A percentile compares a stretch with the other conserved stretches of the same genome.
Evolutionary conservation across 352 stramenopile genomes (phyloP).

Genomic region (Phytophthora litchii): DNA sequence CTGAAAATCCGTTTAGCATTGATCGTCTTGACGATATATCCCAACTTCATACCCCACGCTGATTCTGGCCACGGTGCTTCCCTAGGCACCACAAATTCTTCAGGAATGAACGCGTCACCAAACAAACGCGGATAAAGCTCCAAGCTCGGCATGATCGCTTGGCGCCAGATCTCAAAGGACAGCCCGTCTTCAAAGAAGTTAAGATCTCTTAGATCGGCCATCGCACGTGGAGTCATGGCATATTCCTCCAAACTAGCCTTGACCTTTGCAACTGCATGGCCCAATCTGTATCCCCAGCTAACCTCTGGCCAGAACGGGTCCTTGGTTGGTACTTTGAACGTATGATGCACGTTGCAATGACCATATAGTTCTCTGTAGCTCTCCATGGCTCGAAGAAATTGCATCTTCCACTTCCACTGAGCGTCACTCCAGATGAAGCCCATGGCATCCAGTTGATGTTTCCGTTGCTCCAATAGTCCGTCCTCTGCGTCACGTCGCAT

Average conservation of each 20-base stretch:
- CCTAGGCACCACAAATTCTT: conserved; percentile 61
- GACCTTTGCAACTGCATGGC: conserved; percentile 63
- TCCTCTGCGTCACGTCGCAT: conserved; percentile 62
- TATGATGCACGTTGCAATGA: conserved; percentile 88
- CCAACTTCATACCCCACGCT: conserved; percentile 48
- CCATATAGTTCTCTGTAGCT: conserved; percentile 83
- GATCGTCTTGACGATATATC: conserved; percentile 63
- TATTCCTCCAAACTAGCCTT: conserved; percentile 42
- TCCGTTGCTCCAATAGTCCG: conserved; percentile 32
- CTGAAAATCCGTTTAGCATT: conserved; percentile 49
- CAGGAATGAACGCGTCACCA: conserved; percentile 41
- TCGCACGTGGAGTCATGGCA: conserved; percentile 18
- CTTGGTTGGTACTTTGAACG: conserved; percentile 86
- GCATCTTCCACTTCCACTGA: conserved; percentile 72
- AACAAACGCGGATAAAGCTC: conserved; percentile 37
- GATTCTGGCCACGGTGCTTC: conserved; percentile 51
- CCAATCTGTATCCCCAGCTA: conserved; percentile 80
- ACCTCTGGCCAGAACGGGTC: conserved; percentile 79
- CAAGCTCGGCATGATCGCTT: conserved; percentile 49
- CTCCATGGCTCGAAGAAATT: conserved; percentile 70
- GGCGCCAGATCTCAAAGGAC: conserved; percentile 38
- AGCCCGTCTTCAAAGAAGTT: conserved; percentile 46
- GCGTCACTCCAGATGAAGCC: conserved; percentile 74
- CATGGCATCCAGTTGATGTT: conserved; percentile 57
- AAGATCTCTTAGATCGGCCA: conserved; percentile 46